These are phyloP conservation scores for Colletotrichum higginsianum DNA, from an alignment of 2,329 filamentous ascomycete genomes.

Conservation along the genomic window DNA sequence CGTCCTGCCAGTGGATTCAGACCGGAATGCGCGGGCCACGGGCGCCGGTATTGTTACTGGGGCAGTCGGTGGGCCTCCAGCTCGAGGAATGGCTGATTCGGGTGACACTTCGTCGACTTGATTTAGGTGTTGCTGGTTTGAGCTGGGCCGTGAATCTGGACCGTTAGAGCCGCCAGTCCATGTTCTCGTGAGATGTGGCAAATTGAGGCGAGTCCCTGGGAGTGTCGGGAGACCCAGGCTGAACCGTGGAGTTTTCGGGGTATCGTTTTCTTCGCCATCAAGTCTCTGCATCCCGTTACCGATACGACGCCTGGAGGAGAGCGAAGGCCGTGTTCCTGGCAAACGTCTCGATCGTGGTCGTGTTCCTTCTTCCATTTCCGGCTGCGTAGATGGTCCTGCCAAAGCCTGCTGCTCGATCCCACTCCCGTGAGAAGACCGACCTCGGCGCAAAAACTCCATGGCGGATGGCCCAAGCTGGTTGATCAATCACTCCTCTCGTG, in stretches of 20 bases:
- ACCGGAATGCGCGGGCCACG: constrained; percentile 24
- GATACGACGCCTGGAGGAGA: constrained; percentile 20
- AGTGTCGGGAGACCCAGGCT: constrained; percentile 55
- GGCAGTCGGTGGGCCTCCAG: not conserved
- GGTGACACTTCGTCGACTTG: constrained; percentile 25
- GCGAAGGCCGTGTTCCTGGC: constrained; percentile 23
- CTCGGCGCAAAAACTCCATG: constrained; percentile 40
- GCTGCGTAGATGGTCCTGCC: constrained; percentile 31
- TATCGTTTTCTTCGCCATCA: constrained; percentile 52
- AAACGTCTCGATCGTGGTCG: constrained; percentile 21
- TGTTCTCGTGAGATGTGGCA: constrained; percentile 58
- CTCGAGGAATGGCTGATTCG: constrained; percentile 37
- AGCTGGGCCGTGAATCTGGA: constrained; percentile 32
- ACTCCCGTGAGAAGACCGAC: constrained; percentile 12
- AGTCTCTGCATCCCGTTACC: constrained; percentile 24
- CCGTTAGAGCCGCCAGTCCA: constrained; percentile 55
- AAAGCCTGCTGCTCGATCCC: constrained; percentile 36
- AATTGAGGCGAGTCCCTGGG: constrained; percentile 58
- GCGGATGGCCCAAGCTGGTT: not conserved
- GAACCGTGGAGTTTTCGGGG: constrained; percentile 64
- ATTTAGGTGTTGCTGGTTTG: constrained; percentile 44
- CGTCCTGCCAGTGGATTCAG: constrained; percentile 22
- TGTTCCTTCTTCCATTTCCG: constrained; percentile 38
- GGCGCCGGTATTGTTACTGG: constrained; percentile 23
- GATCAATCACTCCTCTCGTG: too few species aligned